phyloP scores from a whole-genome alignment of 2,329 filamentous ascomycete genomes.

The Ceratocystis cacaofunesta region DNA sequence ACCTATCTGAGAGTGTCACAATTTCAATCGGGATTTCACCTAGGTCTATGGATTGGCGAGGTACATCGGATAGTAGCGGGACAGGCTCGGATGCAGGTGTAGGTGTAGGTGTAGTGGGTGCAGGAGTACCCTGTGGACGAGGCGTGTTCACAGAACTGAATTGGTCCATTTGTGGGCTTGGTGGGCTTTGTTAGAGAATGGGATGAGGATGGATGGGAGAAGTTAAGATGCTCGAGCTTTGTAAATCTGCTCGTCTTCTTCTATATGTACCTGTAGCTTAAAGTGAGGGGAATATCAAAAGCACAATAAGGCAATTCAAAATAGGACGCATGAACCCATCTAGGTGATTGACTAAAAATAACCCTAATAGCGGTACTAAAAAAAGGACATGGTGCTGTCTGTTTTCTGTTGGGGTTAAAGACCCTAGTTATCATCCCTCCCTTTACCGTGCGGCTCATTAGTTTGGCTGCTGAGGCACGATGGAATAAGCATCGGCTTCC shows the following conservation, averaged over 20 bases:
- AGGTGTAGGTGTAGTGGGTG: background rate
- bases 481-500: too few species aligned
- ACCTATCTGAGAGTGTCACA: conserved; percentile 78
- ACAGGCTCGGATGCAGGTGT: too few species aligned
- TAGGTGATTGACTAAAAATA: background rate
- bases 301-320: background rate
- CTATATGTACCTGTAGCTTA: background rate
- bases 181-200: background rate
- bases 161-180: background rate
- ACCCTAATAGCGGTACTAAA: background rate
- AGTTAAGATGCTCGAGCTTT: background rate
- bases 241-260: background rate
- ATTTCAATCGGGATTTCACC: conserved; percentile 91
- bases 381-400: background rate
- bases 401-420: too few species aligned
- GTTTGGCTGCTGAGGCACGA: too few species aligned
- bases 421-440: too few species aligned
- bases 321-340: background rate
- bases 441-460: too few species aligned
- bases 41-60: conserved; percentile 50
- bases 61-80: conserved; percentile 30
- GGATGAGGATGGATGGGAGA: background rate
- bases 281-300: background rate
- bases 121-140: background rate
- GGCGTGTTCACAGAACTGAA: background rate